These are phyloP conservation scores for Phytopythium sindhum DNA, from an alignment of 352 stramenopile genomes.

Conservation along the genomic window DNA sequence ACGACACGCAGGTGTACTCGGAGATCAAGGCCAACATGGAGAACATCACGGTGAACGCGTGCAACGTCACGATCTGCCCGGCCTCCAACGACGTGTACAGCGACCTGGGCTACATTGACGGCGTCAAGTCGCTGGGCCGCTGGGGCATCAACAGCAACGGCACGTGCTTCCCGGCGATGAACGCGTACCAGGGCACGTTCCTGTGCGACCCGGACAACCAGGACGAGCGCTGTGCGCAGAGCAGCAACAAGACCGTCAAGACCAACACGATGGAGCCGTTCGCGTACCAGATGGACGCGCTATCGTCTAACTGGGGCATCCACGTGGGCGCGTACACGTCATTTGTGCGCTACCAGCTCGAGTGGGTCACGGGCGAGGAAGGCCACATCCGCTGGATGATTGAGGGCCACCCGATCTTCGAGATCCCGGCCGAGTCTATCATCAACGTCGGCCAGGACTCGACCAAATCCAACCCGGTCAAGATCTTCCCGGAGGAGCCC, in stretches of 20 bases:
- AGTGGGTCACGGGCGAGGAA: slow-evolving; percentile 65
- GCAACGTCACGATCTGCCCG: slow-evolving; percentile 38
- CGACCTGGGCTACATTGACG: slow-evolving; percentile 55
- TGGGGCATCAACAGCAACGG: slow-evolving; percentile 74
- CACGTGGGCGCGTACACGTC: slow-evolving; percentile 61
- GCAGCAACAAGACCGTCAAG: slow-evolving; percentile 41
- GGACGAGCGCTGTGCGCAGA: slow-evolving; percentile 41
- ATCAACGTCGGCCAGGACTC: slow-evolving; percentile 40
- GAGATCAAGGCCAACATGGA: slow-evolving; percentile 30
- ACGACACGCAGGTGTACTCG: slow-evolving; percentile 43
- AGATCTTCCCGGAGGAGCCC: slow-evolving; percentile 83
- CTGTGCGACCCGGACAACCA: slow-evolving; percentile 63
- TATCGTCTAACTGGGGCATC: slow-evolving; percentile 68
- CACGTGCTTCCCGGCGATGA: slow-evolving; percentile 57
- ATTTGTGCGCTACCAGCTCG: slow-evolving; percentile 60
- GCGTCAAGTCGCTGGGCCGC: slow-evolving; percentile 23
- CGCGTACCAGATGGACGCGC: slow-evolving; percentile 71
- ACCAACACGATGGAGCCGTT: slow-evolving; percentile 63
- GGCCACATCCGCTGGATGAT: slow-evolving; percentile 74
- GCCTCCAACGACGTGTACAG: slow-evolving; percentile 48
- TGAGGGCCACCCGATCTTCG: slow-evolving; percentile 53
- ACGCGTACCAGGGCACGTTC: slow-evolving; percentile 61
- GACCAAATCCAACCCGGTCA: slow-evolving; percentile 40
- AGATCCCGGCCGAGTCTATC: slow-evolving; percentile 59
- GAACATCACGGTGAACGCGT: slow-evolving; percentile 50